Evolutionary conservation across 1,284 basidiomycete genomes (phyloP).

Genomic region (Stygiomarasmius scandens): DNA sequence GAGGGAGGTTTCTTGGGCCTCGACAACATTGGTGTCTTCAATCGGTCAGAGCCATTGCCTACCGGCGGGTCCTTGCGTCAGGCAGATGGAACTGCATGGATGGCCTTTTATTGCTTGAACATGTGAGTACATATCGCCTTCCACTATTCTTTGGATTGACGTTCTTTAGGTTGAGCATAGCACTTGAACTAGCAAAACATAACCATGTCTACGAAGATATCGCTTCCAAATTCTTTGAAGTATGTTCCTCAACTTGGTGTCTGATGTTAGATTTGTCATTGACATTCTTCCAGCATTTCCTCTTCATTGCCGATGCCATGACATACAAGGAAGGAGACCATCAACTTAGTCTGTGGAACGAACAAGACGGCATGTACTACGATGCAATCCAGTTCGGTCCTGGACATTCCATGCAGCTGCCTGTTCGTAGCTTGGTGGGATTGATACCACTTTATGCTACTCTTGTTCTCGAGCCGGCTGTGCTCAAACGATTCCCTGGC

Average conservation of each 20-base stretch:
- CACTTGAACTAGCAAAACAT: constrained; percentile 96
- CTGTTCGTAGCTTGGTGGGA: constrained; percentile 91
- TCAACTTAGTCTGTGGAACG: constrained; percentile 90
- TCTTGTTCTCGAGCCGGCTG: constrained; percentile 87
- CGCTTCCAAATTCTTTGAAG: constrained; percentile 98
- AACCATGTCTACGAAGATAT: constrained; percentile 98
- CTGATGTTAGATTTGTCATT: background rate
- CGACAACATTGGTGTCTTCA: constrained; percentile 98
- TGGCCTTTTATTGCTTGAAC: constrained; percentile 97
- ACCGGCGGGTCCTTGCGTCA: constrained; percentile 92
- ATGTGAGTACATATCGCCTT: constrained; percentile 60
- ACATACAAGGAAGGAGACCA: constrained; percentile 82
- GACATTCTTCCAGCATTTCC: constrained; percentile 72
- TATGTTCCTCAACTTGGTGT: constrained; percentile 33
- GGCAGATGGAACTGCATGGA: constrained; percentile 98
- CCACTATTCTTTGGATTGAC: constrained; percentile 4
- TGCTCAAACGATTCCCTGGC: constrained; percentile 90
- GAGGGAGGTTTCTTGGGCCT: constrained; percentile 98
- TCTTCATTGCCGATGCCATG: constrained; percentile 98
- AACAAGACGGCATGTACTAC: constrained; percentile 97
- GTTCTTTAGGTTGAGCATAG: constrained; percentile 83
- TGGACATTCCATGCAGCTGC: constrained; percentile 85
- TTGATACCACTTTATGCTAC: constrained; percentile 96
- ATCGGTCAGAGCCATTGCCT: constrained; percentile 94
- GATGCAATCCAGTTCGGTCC: constrained; percentile 94